phyloP scores from a whole-genome alignment of 129 eudicot species.

The Saposhnikovia divaricata region DNA sequence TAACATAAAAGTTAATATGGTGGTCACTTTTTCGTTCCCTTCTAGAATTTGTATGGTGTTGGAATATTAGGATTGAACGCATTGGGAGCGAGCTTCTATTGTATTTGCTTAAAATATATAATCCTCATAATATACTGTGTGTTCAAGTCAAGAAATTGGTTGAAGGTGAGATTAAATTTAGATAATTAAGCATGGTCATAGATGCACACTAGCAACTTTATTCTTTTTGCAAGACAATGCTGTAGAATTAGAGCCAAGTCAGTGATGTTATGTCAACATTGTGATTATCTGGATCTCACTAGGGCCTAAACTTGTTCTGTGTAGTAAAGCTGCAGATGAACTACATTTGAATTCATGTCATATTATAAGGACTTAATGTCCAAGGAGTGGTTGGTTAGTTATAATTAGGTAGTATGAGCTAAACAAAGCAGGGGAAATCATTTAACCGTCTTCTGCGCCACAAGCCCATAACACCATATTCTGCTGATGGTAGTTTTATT shows the following conservation, averaged over 20 bases:
- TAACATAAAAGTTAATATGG: neutral
- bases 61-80: too few species aligned
- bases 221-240: too few species aligned
- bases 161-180: neutral
- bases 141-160: neutral
- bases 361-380: neutral
- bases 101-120: neutral
- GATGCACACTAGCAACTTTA: neutral
- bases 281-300: neutral
- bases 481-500: neutral
- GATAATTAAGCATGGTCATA: neutral
- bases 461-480: neutral
- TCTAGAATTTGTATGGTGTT: neutral
- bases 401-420: constrained; percentile 9
- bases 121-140: neutral
- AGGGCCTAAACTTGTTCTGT: neutral
- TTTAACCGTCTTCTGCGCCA: neutral
- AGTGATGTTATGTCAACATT: neutral
- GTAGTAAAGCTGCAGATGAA: neutral
- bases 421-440: neutral
- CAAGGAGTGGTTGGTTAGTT: constrained; percentile 1
- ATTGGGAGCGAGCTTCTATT: neutral
- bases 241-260: too few species aligned
- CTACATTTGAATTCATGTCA: constrained; percentile 3
- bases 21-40: neutral